Conservation (phyloP, 169 alveolate species). For the Perkinsus olseni region DNA sequence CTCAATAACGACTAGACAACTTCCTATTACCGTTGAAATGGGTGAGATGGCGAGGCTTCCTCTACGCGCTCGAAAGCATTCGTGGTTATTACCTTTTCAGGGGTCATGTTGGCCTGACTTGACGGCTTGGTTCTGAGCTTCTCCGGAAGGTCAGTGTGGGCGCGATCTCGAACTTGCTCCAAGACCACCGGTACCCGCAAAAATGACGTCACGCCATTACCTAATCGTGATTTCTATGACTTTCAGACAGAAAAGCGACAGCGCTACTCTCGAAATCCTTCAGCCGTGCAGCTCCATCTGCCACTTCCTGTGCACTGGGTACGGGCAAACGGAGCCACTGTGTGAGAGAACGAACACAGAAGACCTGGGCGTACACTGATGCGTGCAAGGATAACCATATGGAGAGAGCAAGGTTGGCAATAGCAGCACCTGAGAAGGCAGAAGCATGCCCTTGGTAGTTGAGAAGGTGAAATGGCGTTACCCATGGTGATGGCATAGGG, state of each 20-base stretch:
- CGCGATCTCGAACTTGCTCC: not conserved
- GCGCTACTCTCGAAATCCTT: not conserved
- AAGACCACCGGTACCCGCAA: not conserved
- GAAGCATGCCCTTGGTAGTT: not conserved
- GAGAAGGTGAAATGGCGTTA: not conserved
- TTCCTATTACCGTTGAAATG: too few relatives aligned
- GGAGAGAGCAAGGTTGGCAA: not conserved
- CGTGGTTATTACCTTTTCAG: not conserved
- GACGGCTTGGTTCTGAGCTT: not conserved
- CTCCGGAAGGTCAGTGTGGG: not conserved
- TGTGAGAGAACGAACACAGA: conserved; percentile 3
- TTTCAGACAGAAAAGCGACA: not conserved
- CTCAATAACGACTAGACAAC: too few relatives aligned
- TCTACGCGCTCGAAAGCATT: too few relatives aligned
- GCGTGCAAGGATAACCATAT: conserved; percentile 3
- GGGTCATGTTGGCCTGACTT: not conserved
- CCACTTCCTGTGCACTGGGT: not conserved
- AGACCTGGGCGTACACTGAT: not conserved
- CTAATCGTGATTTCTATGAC: not conserved
- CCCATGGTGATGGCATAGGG: conserved; percentile 1
- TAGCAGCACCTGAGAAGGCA: not conserved
- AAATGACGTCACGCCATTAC: not conserved
- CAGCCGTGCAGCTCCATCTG: not conserved
- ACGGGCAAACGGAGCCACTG: conserved; percentile 4
- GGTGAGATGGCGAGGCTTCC: too few relatives aligned